Evolutionary conservation across 495 filamentous ascomycete genomes (phyloP), one percentile per base, ranked within the genome.

Genomic region (Penicillium psychrofluorescens): DNA sequence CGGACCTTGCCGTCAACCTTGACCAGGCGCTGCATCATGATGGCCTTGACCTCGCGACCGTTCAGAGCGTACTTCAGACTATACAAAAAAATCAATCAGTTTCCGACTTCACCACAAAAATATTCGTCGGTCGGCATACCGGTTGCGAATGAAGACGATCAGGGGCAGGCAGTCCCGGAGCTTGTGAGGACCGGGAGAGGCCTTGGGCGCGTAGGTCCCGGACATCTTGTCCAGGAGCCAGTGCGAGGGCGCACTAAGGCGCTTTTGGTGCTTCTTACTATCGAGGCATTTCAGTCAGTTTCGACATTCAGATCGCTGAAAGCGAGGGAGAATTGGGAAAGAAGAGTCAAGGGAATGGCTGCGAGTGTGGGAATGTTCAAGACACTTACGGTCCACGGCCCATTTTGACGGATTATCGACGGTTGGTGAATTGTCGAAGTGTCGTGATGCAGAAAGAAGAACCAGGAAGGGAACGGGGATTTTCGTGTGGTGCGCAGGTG

Each of bases 231-330:
- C 92, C 64, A 98, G 79, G 63, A 98, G 88, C 92, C 94, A 98
- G 82, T 97, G 92, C 68, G 86, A 91, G 59, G 92, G 92, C 68
- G 92, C 92, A 70, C 86, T 90, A 62, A 97, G 80, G 79, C 92
- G 89, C 91, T 98, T 97, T 71, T 95, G 90, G 76, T 98, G 94
- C 82, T 98, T 98, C 82, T 91, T 95, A 64, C 89, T 95, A 68
- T 64, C 53, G 42, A 44, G 42, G 27, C 55, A 67, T 63, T 38
- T 35, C 7, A 38, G 55, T 74, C 51, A 70, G 67, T 22, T 22
- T 22, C 6, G 22, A 22, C 2, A 22, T 22, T 4, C 22, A 22
- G 22, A 22, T 4, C 6, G 0, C 32, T 9, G 32, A 34, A 34
- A 34, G 32, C 9, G 10, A 34, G 32, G n/a, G 32, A 7, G n/a